Percentiles rank a stretch among this genome's conserved stretches.
Conservation (phyloP, 1,284 basidiomycete species). For the Microbotryomycetes sp. region DNA sequence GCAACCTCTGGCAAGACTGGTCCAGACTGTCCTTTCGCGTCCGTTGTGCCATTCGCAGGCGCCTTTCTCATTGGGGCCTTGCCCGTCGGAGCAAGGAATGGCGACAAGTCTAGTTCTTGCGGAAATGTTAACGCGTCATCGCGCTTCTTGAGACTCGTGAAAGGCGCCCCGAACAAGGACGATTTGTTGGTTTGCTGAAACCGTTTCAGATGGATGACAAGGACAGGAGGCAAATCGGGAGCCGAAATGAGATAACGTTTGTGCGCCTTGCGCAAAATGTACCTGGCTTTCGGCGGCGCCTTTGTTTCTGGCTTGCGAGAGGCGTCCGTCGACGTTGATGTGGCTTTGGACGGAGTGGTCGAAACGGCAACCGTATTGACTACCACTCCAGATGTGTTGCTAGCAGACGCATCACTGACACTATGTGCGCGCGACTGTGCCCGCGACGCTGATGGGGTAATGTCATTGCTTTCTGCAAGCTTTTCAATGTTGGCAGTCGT, state of each 20-base stretch:
- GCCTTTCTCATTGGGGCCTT: constrained; percentile 30
- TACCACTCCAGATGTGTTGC: not conserved
- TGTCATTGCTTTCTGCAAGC: not conserved
- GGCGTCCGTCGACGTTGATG: not conserved
- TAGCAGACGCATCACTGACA: not conserved
- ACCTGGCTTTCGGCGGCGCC: constrained; percentile 32
- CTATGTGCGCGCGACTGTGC: not conserved
- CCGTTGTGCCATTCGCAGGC: constrained; percentile 18
- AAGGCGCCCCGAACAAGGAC: constrained; percentile 48
- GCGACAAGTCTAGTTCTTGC: constrained; percentile 70
- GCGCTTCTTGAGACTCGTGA: constrained; percentile 65
- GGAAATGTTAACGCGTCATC: constrained; percentile 86
- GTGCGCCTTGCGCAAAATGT: constrained; percentile 71
- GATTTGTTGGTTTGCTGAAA: constrained; percentile 66
- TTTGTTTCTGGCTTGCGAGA: not conserved
- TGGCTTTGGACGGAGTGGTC: not conserved
- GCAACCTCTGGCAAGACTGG: not conserved
- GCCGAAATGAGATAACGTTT: constrained; percentile 86
- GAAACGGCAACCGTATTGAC: constrained; percentile 1
- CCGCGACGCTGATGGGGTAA: constrained; percentile 4
- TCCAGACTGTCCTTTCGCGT: constrained; percentile 33
- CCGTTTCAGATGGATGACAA: constrained; percentile 86
- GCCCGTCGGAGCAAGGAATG: constrained; percentile 66
- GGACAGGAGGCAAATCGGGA: constrained; percentile 62
- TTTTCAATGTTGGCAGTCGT: constrained; percentile 17